Percentiles rank a stretch among this genome's conserved stretches.
These are phyloP conservation scores for Tolypocladium ophioglossoides DNA, from an alignment of 2,329 filamentous ascomycete genomes.

Conservation along the genomic window DNA sequence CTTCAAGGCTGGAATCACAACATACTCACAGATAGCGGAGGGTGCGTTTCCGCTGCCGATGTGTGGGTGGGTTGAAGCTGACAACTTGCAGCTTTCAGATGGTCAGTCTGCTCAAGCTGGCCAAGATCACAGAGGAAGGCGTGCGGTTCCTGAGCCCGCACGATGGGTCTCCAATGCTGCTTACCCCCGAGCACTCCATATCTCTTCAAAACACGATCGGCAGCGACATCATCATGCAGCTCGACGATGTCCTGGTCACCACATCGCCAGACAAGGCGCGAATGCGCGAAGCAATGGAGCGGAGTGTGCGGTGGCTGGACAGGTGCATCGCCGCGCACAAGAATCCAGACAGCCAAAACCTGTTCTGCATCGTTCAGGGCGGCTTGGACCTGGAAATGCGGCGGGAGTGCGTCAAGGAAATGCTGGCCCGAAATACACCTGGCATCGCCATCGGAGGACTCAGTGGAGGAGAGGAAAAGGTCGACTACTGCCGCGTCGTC, in stretches of 20 bases:
- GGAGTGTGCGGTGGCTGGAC: conserved; percentile 91
- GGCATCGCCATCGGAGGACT: conserved; percentile 94
- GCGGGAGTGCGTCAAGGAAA: conserved; percentile 70
- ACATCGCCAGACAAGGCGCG: conserved; percentile 81
- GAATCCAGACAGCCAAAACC: conserved; percentile 72
- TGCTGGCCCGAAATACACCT: conserved; percentile 84
- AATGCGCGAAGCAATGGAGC: conserved; percentile 91
- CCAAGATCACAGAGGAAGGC: conserved; percentile 88
- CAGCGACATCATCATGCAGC: conserved; percentile 98
- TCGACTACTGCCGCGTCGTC: conserved; percentile 85
- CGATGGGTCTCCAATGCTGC: conserved; percentile 88
- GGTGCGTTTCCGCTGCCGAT: conserved; percentile 24
- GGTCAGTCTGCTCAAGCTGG: conserved; percentile 90
- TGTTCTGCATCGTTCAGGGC: conserved; percentile 98
- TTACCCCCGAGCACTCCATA: conserved; percentile 96
- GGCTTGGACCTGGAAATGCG: conserved; percentile 83
- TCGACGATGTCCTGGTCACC: conserved; percentile 94
- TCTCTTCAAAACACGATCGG: conserved; percentile 93
- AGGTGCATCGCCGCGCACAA: conserved; percentile 85
- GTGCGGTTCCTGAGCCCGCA: conserved; percentile 95
- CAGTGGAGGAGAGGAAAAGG: conserved; percentile 89
- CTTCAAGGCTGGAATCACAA: conserved; percentile 94
- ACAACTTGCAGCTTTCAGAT: conserved; percentile 71
- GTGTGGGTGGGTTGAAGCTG: neutral
- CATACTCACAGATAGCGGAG: conserved; percentile 74